phyloP scores from a whole-genome alignment of 2,329 filamentous ascomycete genomes.

The Microdochium bolleyi region DNA sequence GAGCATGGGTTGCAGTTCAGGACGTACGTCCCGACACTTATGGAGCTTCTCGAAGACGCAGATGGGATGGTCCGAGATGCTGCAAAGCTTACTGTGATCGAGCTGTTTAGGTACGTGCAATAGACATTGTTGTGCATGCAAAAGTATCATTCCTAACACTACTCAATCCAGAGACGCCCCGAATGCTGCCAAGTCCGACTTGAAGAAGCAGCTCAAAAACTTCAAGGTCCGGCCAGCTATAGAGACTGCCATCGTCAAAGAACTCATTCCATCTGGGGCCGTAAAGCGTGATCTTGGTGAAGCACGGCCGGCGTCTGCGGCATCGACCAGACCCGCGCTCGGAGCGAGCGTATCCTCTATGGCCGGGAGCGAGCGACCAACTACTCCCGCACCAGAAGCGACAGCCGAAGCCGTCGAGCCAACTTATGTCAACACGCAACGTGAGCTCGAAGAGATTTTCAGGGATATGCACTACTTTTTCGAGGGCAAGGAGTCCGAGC shows the following conservation, averaged over 20 bases:
- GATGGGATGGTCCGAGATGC: conserved; percentile 80
- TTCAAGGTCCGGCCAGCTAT: conserved; percentile 85
- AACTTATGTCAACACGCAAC: conserved; percentile 71
- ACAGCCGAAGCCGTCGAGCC: conserved; percentile 69
- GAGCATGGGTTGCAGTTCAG: conserved; percentile 75
- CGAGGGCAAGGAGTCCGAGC: conserved; percentile 81
- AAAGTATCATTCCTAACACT: too few species aligned
- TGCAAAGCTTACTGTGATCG: conserved; percentile 76
- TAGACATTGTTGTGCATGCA: too few species aligned
- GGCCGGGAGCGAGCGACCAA: conserved; percentile 40
- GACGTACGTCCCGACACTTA: conserved; percentile 71
- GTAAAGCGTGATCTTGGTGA: conserved; percentile 22
- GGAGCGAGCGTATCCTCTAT: conserved; percentile 43
- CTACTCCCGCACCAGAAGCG: conserved; percentile 52
- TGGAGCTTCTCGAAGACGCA: conserved; percentile 83
- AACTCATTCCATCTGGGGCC: conserved; percentile 48
- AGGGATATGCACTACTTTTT: conserved; percentile 74
- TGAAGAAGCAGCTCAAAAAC: conserved; percentile 78
- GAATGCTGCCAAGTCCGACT: conserved; percentile 75
- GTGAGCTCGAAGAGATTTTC: conserved; percentile 84
- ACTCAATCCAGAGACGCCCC: conserved; percentile 71
- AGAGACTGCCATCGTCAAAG: conserved; percentile 69
- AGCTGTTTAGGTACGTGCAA: too few species aligned
- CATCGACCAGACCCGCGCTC: conserved; percentile 28
- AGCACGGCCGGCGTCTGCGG: conserved; percentile 32